Evolutionary conservation across 225 moss, liverwort and hornwort species (phyloP).

Genomic region (Marchantia paleacea): DNA sequence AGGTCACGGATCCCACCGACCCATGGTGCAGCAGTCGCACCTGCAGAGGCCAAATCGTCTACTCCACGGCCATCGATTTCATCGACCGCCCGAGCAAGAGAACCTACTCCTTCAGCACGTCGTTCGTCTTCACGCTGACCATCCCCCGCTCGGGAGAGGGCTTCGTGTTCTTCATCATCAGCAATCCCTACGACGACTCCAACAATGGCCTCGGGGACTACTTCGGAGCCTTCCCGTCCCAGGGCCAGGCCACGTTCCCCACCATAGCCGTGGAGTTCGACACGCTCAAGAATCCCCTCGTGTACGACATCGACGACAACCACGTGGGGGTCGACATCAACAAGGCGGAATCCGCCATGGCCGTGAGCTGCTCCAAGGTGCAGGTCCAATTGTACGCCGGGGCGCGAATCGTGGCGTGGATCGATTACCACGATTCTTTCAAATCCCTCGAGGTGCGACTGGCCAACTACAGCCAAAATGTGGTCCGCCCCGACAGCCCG

Average conservation of each 20-base stretch:
- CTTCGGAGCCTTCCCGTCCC: not conserved
- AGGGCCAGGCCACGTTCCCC: not conserved
- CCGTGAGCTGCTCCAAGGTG: not conserved
- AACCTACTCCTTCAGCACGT: slow-evolving; percentile 6
- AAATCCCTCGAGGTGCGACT: slow-evolving; percentile 9
- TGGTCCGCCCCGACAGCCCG: not conserved
- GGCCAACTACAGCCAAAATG: not conserved
- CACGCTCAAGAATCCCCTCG: not conserved
- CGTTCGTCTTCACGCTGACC: not conserved
- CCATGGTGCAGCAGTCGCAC: not conserved
- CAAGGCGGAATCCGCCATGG: not conserved
- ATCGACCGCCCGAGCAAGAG: not conserved
- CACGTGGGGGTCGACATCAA: slow-evolving; percentile 18
- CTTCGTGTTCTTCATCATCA: not conserved
- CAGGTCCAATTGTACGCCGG: not conserved
- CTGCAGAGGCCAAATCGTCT: not conserved
- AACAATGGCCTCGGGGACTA: not conserved
- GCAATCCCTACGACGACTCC: not conserved
- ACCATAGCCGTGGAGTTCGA: not conserved
- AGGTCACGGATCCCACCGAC: not conserved
- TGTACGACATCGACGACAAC: slow-evolving; percentile 9
- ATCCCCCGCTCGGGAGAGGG: not conserved
- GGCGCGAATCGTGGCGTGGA: slow-evolving; percentile 1
- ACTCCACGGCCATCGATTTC: not conserved
- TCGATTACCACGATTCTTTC: slow-evolving; percentile 12